Percentiles rank a stretch among this genome's conserved stretches.
Evolutionary conservation across 345 rosid species (phyloP).

Genomic region (Clarkia xantiana): DNA sequence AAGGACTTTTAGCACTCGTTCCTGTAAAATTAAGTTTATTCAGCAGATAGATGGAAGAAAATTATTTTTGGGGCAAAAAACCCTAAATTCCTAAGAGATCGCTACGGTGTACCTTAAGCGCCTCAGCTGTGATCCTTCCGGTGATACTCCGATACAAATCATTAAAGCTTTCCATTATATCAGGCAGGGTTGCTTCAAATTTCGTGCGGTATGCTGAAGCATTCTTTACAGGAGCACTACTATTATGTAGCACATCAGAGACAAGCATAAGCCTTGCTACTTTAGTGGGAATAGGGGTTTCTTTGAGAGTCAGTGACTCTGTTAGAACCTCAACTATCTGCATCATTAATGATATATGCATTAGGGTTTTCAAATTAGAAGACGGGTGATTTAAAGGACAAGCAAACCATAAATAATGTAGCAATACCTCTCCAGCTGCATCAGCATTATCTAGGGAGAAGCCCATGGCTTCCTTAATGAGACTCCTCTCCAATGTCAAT

Average conservation of each 20-base stretch:
- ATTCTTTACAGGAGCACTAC: slow-evolving; percentile 97
- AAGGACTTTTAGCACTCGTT: slow-evolving; percentile 88
- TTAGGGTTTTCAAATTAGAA: too few species aligned
- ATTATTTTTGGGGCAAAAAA: too few species aligned
- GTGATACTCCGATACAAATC: slow-evolving; percentile 87
- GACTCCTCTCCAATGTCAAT: slow-evolving; percentile 85
- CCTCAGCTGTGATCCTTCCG: slow-evolving; percentile 98
- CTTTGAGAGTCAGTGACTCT: slow-evolving; percentile 87
- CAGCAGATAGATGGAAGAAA: background rate
- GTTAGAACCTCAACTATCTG: slow-evolving; percentile 97
- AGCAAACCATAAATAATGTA: too few species aligned
- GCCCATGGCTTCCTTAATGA: slow-evolving; percentile 95
- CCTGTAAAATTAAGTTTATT: slow-evolving; percentile 32
- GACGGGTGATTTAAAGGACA: too few species aligned
- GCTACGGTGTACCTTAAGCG: slow-evolving; percentile 51
- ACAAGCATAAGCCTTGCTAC: slow-evolving; percentile 87
- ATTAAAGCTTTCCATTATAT: slow-evolving; percentile 96
- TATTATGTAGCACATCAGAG: slow-evolving; percentile 82
- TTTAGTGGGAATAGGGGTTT: slow-evolving; percentile 92
- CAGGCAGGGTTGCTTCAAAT: slow-evolving; percentile 84
- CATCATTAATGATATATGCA: slow-evolving; percentile 4
- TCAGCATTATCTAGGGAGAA: slow-evolving; percentile 94
- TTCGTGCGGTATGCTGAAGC: slow-evolving; percentile 98
- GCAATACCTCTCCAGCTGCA: slow-evolving; percentile 26
- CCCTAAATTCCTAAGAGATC: too few species aligned